Base-by-base conservation (phyloP, 129 eudicot species). In the Saposhnikovia divaricata region DNA sequence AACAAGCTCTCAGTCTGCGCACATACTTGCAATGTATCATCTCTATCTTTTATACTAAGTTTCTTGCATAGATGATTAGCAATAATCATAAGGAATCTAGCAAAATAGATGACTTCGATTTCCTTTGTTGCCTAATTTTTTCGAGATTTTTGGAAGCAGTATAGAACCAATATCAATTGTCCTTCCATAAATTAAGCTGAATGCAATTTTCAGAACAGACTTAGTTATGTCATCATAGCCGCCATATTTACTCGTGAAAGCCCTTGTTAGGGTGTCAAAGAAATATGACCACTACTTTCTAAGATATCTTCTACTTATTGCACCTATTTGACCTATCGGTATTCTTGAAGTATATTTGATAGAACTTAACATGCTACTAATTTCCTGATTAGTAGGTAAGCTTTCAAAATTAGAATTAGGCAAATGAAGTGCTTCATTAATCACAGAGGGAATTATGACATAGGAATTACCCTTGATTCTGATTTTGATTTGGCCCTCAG, bases 61-160 rank as follows among this genome's bases (percentile, higher is more conserved):
- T 55, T 27, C 28, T 55, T 21, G 0, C 27, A 21, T 28, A 70
- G 7, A 70, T 70, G 75, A 70, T 70, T 70, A 28, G 43, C 23
- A 38, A 70, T 70, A 34, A 70, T 70, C 75, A 70, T 70, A 6
- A 70, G 46, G 11, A 70, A 70, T 39, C 75, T 70, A 16, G 42
- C 43, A 70, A 37, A 70, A 2, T 28, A 70, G 45, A 70, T 38
- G 46, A 39, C 23, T 16, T 70, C 75, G 38, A 3, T 70, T 31
- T 2, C 5, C 75, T 2, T 6, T 31, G 2, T 70, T 9, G 9
- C 75, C 75, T 34, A 70, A 70, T 39, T 70, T 70, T 0, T 70
- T 1, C 15, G 43, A 70, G 42, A 70, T 4, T 37, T 70, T 27
- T 0, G 18, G 1, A 14, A 70, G 43, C 40, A 70, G 43, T 16